Percentiles rank a stretch among this genome's conserved stretches.
Evolutionary conservation across 2,329 filamentous ascomycete species (phyloP).

Genomic region (Ophiostoma perfectum): DNA sequence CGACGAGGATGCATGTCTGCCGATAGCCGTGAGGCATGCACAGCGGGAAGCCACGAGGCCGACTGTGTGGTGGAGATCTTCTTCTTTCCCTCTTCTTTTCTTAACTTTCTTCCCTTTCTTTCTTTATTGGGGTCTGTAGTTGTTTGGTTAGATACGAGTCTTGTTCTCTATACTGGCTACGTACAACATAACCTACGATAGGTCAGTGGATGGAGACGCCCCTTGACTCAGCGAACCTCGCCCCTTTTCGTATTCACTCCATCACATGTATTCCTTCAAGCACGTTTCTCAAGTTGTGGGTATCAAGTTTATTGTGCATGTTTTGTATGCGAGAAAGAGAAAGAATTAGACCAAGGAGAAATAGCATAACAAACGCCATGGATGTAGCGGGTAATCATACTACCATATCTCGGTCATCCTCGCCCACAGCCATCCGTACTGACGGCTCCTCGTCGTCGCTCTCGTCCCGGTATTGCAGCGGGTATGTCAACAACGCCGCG

Average conservation of each 20-base stretch:
- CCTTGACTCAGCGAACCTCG: no score
- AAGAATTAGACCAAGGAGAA: not conserved
- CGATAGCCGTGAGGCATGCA: not conserved
- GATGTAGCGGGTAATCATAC: not conserved
- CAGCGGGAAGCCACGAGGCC: not conserved
- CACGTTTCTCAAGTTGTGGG: not conserved
- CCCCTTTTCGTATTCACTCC: not conserved
- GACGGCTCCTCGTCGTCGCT: slow-evolving; percentile 47
- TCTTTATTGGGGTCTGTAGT: no score
- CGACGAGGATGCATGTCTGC: not conserved
- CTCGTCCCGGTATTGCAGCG: slow-evolving; percentile 74
- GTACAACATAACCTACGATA: no score
- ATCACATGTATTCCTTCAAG: not conserved
- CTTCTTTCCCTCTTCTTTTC: not conserved
- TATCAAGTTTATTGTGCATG: not conserved
- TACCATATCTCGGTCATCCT: slow-evolving; percentile 12
- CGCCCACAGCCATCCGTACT: not conserved
- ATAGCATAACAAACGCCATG: not conserved
- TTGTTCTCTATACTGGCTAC: no score
- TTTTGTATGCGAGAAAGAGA: not conserved
- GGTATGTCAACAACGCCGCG: slow-evolving; percentile 85
- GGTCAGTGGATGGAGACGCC: no score
- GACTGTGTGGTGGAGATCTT: not conserved
- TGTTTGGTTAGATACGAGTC: no score
- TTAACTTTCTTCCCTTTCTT: no score